Base-by-base conservation (phyloP, 306 rosid species). In the Begonia loranthoides region DNA sequence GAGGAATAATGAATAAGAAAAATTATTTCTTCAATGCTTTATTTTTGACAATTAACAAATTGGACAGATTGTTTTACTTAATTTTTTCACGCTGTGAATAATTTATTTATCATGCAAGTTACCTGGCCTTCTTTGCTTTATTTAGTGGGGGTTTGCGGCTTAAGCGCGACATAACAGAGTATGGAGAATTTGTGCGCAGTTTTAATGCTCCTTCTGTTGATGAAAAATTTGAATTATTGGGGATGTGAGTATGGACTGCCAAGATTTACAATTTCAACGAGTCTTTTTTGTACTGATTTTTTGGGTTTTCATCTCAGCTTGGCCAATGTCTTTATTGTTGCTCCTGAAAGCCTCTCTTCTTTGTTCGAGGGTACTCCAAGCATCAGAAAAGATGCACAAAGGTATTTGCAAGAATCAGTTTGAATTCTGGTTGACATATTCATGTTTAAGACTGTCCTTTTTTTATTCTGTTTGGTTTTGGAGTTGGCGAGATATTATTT, bases 291-390 rank as follows among this genome's bases (percentile, higher is more conserved):
- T 72, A 63, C 56, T 75, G 65, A 45, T 50, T 4, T 0, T 50
- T 21, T 14, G 44, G 13, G 19, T 17, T 68, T 66, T 51, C 34
- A 24, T 34, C 67, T 54, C 80, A 92, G 99, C 68, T 65, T 83
- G 94, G 99, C 99, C 72, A 87, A 92, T 73, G 96, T 83, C 75
- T 92, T 92, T 52, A 92, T 92, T 58, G 99, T 92, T 54, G 99
- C 99, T 66, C 99, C 96, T 19, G 99, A 92, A 81, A 92, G 99
- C 55, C 99, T 92, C 63, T 57, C 94, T 49, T 69, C 76, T 62
- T 78, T 92, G 60, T 92, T 86, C 49, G 99, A 92, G 82, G 96
- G 99, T 62, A 80, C 94, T 16, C 96, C 99, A 17, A 87, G 94
- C 71, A 92, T 92, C 51, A 94, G 96, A 45, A 92, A 92, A 80